phyloP scores from a whole-genome alignment of 495 filamentous ascomycete genomes.

The Talaromyces proteolyticus region DNA sequence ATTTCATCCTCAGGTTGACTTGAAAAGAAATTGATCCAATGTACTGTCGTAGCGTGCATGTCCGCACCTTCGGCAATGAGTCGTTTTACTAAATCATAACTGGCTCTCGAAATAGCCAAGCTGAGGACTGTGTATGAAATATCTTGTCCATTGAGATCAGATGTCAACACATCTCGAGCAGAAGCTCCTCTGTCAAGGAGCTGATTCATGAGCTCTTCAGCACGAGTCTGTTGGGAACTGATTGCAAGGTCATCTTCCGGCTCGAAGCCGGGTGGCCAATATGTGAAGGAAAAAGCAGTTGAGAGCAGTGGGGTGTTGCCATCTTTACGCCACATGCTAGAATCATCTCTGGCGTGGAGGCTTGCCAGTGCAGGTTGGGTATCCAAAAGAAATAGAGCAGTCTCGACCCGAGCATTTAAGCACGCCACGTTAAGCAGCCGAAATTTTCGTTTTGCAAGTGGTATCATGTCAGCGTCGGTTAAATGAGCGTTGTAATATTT shows the following conservation, averaged over 20 bases:
- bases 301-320: not conserved
- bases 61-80: constrained; percentile 10
- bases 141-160: not conserved
- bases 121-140: constrained; percentile 7
- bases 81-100: constrained; percentile 5
- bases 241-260: not conserved
- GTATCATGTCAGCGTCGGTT: not conserved
- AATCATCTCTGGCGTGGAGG: not conserved
- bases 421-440: not conserved
- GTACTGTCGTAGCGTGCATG: constrained; percentile 1
- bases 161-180: constrained; percentile 5
- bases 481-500: not conserved
- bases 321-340: too few relatives aligned
- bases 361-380: not conserved
- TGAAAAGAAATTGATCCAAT: not conserved
- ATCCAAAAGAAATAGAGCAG: constrained; percentile 1
- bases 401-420: not conserved
- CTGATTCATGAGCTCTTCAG: constrained; percentile 6
- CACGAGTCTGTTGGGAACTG: not conserved
- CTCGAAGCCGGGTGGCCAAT: not conserved
- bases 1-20: not conserved
- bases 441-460: not conserved
- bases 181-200: constrained; percentile 9
- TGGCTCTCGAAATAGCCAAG: constrained; percentile 2
- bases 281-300: not conserved